Percentiles rank a stretch among this genome's conserved stretches.
phyloP scores from a whole-genome alignment of 331 rosid species.

The Acacia pycnantha region DNA sequence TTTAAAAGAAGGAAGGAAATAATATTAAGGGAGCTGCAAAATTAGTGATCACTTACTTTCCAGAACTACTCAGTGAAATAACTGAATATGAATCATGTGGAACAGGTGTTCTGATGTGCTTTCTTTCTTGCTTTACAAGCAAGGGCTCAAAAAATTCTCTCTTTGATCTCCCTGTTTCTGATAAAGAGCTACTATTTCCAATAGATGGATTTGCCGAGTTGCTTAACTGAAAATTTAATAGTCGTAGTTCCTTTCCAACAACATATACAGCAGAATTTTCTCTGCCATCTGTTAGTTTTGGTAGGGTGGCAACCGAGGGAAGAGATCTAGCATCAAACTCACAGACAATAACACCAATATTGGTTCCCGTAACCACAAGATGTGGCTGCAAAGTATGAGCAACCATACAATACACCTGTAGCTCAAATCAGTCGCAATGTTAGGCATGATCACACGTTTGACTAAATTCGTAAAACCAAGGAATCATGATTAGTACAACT shows the following conservation, averaged over 20 bases:
- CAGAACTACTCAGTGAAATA: conserved; percentile 96
- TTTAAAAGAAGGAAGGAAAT: background rate
- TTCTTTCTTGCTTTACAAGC: conserved; percentile 84
- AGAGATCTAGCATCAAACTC: conserved; percentile 97
- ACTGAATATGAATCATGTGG: conserved; percentile 99
- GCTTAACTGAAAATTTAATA: conserved; percentile 83
- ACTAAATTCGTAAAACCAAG: background rate
- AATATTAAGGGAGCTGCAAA: background rate
- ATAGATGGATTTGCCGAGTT: conserved; percentile 91
- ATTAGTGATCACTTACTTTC: conserved; percentile 67
- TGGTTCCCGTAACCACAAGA: conserved; percentile 96
- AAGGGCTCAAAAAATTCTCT: conserved; percentile 74
- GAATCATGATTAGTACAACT: background rate
- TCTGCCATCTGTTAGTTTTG: conserved; percentile 77
- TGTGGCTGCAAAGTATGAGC: conserved; percentile 93
- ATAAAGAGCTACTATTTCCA: conserved; percentile 81
- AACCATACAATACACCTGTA: conserved; percentile 94
- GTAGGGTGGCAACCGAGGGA: conserved; percentile 91
- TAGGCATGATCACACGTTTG: background rate
- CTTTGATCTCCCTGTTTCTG: conserved; percentile 79
- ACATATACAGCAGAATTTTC: conserved; percentile 93
- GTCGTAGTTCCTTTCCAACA: conserved; percentile 82
- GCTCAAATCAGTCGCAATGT: background rate
- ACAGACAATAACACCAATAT: conserved; percentile 86
- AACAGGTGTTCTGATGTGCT: conserved; percentile 92